Conservation (phyloP, 23 red algal species). For the Gracilariopsis chorda region DNA sequence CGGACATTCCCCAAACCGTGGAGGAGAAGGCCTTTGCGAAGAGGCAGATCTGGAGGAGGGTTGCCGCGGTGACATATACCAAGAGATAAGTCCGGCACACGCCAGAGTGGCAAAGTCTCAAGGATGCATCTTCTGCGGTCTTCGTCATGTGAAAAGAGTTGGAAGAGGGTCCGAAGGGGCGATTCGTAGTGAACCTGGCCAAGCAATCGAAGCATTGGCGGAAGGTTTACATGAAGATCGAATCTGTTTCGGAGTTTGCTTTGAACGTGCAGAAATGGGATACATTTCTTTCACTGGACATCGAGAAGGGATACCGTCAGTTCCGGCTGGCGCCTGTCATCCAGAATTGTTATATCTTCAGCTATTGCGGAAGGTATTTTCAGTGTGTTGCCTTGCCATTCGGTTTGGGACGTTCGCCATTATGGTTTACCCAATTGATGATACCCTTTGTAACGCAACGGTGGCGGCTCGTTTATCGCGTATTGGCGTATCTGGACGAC, state of each 20-base stretch:
- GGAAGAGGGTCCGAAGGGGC: no score
- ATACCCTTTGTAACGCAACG: conserved; percentile 6
- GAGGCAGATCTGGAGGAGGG: no score
- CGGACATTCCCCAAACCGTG: no score
- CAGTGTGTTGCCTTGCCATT: conserved; percentile 10
- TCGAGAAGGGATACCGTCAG: conserved; percentile 41
- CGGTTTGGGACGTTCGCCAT: not conserved
- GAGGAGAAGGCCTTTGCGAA: no score
- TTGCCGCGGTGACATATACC: no score
- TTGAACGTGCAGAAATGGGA: not conserved
- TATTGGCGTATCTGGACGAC: conserved; percentile 48
- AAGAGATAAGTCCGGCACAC: no score
- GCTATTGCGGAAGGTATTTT: not conserved
- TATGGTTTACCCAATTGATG: conserved; percentile 39
- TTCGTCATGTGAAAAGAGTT: no score
- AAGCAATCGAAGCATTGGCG: not conserved
- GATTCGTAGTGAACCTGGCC: not conserved
- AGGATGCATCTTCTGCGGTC: no score
- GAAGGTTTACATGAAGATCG: not conserved
- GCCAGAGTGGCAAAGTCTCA: no score
- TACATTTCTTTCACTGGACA: conserved; percentile 14
- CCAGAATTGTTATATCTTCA: conserved; percentile 20
- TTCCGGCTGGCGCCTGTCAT: conserved; percentile 13
- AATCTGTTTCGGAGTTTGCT: conserved; percentile 3
- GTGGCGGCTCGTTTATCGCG: not conserved